Evolutionary conservation across 768 basidiomycete genomes (phyloP).

Genomic region (Suillus subluteus): DNA sequence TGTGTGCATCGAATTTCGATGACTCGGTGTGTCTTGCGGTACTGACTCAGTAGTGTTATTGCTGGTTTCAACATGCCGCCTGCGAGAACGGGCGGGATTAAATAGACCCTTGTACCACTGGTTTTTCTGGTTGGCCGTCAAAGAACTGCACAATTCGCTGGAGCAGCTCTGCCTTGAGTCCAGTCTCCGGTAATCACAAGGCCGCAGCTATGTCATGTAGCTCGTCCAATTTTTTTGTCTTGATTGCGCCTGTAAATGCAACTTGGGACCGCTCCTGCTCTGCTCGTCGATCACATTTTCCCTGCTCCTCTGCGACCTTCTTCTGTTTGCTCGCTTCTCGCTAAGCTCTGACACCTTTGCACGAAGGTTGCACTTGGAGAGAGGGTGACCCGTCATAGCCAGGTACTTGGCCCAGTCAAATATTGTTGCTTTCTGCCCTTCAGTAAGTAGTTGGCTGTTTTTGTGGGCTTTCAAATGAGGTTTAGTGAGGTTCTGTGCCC

Average conservation of each 20-base stretch:
- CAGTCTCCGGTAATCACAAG: not conserved
- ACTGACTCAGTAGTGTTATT: too few relatives aligned
- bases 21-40: too few relatives aligned
- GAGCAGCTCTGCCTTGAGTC: not conserved
- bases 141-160: too few relatives aligned
- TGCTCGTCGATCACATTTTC: not conserved
- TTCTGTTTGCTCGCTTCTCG: not conserved
- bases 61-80: too few relatives aligned
- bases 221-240: not conserved
- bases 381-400: not conserved
- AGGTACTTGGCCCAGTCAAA: not conserved
- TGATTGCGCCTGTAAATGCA: not conserved
- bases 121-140: too few relatives aligned
- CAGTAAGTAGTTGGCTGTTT: not conserved
- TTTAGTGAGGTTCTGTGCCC: not conserved
- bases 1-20: too few relatives aligned
- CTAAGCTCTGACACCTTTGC: constrained; percentile 2
- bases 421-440: not conserved
- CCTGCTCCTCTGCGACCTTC: not conserved
- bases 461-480: constrained; percentile 2
- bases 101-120: too few relatives aligned
- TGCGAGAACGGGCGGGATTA: too few relatives aligned
- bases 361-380: not conserved
- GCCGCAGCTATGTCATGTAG: not conserved
- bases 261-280: not conserved